phyloP scores from a whole-genome alignment of 345 rosid genomes.

The Euclidium syriacum region DNA sequence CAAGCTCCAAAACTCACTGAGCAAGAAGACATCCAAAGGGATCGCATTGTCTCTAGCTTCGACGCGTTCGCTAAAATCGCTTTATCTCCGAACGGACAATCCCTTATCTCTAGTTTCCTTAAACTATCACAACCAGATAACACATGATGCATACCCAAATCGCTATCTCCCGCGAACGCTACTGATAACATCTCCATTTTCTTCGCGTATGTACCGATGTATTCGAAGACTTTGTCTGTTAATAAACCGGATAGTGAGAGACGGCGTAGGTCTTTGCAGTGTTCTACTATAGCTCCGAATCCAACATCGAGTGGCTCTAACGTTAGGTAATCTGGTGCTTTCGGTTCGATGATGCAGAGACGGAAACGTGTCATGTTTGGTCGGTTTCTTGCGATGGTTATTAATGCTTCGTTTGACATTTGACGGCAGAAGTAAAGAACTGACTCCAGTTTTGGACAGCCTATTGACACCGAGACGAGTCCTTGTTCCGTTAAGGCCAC shows the following conservation, averaged over 20 bases:
- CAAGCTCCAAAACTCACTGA: slow-evolving; percentile 81
- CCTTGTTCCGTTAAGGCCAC: slow-evolving; percentile 82
- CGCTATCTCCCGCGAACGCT: slow-evolving; percentile 96
- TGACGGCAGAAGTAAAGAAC: slow-evolving; percentile 89
- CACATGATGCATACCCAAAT: slow-evolving; percentile 80
- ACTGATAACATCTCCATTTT: slow-evolving; percentile 94
- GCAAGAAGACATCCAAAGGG: slow-evolving; percentile 99
- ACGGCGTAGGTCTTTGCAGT: slow-evolving; percentile 77
- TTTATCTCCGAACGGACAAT: slow-evolving; percentile 90
- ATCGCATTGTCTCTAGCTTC: slow-evolving; percentile 99
- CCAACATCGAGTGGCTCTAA: slow-evolving; percentile 83
- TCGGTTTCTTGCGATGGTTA: slow-evolving; percentile 74
- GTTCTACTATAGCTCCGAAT: slow-evolving; percentile 90
- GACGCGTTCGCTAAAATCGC: slow-evolving; percentile 91
- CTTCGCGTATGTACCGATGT: slow-evolving; percentile 77
- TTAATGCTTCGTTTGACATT: slow-evolving; percentile 79
- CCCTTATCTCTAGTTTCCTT: slow-evolving; percentile 89
- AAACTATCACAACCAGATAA: slow-evolving; percentile 86
- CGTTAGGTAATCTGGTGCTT: slow-evolving; percentile 65
- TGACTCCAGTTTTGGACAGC: slow-evolving; percentile 85
- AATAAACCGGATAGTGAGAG: slow-evolving; percentile 94
- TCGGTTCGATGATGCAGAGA: slow-evolving; percentile 85
- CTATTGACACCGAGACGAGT: slow-evolving; percentile 70
- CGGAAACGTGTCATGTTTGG: slow-evolving; percentile 88
- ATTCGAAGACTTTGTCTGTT: slow-evolving; percentile 76